Percentiles rank a stretch among this genome's conserved stretches.
Evolutionary conservation across 2,329 filamentous ascomycete species (phyloP).

Genomic region (Cladosporium sp.): DNA sequence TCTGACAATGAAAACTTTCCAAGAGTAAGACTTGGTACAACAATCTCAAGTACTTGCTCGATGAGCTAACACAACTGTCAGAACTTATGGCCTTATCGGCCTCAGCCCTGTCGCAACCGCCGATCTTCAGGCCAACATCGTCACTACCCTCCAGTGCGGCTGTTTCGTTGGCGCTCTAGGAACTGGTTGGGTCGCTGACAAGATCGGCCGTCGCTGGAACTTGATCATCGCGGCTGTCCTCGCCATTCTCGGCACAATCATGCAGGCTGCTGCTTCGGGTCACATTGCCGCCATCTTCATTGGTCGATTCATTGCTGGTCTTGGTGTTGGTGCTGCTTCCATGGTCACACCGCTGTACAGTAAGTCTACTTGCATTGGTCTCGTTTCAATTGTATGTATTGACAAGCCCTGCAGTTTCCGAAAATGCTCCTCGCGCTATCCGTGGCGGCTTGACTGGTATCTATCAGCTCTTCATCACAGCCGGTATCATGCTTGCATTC

Average conservation of each 20-base stretch:
- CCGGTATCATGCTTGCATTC: slow-evolving; percentile 50
- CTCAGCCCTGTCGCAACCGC: slow-evolving; percentile 39
- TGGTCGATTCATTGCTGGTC: slow-evolving; percentile 56
- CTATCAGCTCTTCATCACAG: slow-evolving; percentile 57
- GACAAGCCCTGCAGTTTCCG: slow-evolving; percentile 52
- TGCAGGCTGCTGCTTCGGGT: slow-evolving; percentile 61
- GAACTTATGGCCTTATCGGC: slow-evolving; percentile 50
- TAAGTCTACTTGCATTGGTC: neutral
- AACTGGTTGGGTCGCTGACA: slow-evolving; percentile 53
- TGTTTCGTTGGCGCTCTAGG: slow-evolving; percentile 62
- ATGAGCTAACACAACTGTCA: slow-evolving; percentile 21
- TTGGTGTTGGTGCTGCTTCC: slow-evolving; percentile 33
- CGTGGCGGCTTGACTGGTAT: slow-evolving; percentile 57
- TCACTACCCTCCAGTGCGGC: slow-evolving; percentile 66
- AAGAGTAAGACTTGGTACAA: slow-evolving; percentile 39
- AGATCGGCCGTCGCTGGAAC: slow-evolving; percentile 51
- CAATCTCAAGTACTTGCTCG: neutral
- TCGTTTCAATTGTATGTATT: slow-evolving; percentile 19
- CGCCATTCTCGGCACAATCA: slow-evolving; percentile 58
- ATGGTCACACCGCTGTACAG: slow-evolving; percentile 58
- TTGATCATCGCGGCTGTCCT: slow-evolving; percentile 56
- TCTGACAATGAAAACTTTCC: slow-evolving; percentile 56
- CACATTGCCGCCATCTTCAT: slow-evolving; percentile 60
- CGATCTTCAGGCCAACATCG: slow-evolving; percentile 63
- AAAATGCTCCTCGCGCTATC: slow-evolving; percentile 37